Base-by-base conservation (phyloP, 2,329 filamentous ascomycete species). In the Didymellaceae sp. region DNA sequence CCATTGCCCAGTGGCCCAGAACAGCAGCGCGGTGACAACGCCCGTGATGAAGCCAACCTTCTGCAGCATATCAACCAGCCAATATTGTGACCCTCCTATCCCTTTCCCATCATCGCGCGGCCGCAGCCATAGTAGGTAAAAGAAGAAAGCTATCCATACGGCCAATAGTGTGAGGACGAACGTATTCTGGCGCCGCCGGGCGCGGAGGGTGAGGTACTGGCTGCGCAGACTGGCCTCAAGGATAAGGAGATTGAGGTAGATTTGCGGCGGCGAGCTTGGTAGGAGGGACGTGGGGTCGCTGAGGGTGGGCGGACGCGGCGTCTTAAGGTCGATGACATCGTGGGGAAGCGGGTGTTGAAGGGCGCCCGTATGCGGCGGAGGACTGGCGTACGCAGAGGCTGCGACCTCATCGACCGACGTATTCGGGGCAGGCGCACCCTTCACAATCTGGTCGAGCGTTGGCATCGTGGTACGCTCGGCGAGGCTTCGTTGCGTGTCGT, bases 1-100 rank as follows among this genome's bases (percentile, higher is more conserved):
- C 89, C 93, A 99, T 73, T 97, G 92, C 21, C 94, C 94, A 0
- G 93, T 97, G 13, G 86, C 92, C 90, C 92, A 97, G 60, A 97
- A 87, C 26, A 99, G 80, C 33, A 91, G 81, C 26, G 85, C 88
- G 0, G 92, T 97, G 52, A 97, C 87, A 52, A 96, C 82, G 37
- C 94, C 94, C 18, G 91, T 91, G 75, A 96, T 89, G 68, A 97
- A 88, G 65, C 90, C 93, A 44, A 99, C 85, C 73, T 94, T 95
- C 76, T 97, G 90, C 6, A 84, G 84, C 70, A 89, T 90, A 67
- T 97, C 93, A 3, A 97, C 84, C 21, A 95, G 87, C 93, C 93
- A 97, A 80, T 99, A 99, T 44, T 96, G 91, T 11, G 88, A 93
- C 24, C 94, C 93, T 43, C 94, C 94, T 5, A 96, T 86, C 28